These are phyloP conservation scores for Paxillus ammoniavirescens DNA, from an alignment of 768 basidiomycete genomes.

Conservation along the genomic window DNA sequence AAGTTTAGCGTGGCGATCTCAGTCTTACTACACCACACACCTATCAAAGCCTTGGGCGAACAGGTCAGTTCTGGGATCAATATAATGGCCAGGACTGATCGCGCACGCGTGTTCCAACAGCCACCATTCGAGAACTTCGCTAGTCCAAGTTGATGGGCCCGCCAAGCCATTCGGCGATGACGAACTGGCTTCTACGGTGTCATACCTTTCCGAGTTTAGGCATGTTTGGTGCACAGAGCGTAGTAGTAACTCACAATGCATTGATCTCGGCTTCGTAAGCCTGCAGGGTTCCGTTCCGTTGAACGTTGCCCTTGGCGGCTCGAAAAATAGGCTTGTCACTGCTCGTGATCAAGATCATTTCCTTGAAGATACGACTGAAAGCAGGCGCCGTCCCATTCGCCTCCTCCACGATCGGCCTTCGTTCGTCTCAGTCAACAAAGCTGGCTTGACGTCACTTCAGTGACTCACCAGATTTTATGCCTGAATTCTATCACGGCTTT, in stretches of 20 bases:
- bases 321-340: conserved; percentile 43
- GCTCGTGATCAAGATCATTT: conserved; percentile 50
- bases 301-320: conserved; percentile 45
- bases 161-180: conserved; percentile 16
- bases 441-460: too few relatives aligned
- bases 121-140: conserved; percentile 22
- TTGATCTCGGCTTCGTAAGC: conserved; percentile 48
- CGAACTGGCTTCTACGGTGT: conserved; percentile 28
- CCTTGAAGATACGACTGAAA: conserved; percentile 47
- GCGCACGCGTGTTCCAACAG: conserved; percentile 23
- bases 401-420: conserved; percentile 42
- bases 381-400: conserved; percentile 42
- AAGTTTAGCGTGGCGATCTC: neutral
- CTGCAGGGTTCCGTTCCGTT: conserved; percentile 37
- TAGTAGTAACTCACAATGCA: conserved; percentile 33
- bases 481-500: conserved; percentile 27
- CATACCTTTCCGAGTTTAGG: conserved; percentile 29
- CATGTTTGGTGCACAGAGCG: conserved; percentile 17
- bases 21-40: conserved; percentile 12
- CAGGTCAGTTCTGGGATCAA: conserved; percentile 22
- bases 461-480: conserved; percentile 26
- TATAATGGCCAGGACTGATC: conserved; percentile 3
- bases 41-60: conserved; percentile 39
- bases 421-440: too few relatives aligned
- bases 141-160: conserved; percentile 27